phyloP scores from a whole-genome alignment of 441 rosid genomes.

The Croton laevigatus region DNA sequence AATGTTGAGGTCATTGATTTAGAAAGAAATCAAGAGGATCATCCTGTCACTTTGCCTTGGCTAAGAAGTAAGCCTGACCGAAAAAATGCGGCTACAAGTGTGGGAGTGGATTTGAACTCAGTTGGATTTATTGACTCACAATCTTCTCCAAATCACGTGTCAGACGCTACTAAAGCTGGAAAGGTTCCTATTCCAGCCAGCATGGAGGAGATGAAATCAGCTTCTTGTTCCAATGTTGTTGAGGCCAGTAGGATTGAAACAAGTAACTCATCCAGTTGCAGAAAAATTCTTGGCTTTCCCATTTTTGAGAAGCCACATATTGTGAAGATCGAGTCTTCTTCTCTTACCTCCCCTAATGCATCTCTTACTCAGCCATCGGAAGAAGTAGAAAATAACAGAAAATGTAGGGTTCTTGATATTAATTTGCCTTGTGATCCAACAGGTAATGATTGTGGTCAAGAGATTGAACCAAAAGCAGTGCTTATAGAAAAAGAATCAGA shows the following conservation, averaged over 20 bases:
- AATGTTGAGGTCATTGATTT: constrained; percentile 39
- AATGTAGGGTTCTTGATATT: constrained; percentile 54
- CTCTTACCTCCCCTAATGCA: constrained; percentile 36
- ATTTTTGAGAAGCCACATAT: constrained; percentile 38
- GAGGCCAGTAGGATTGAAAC: constrained; percentile 36
- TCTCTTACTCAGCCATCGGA: constrained; percentile 34
- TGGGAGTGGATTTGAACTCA: constrained; percentile 42
- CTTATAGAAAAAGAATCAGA: constrained; percentile 36
- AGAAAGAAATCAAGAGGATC: constrained; percentile 46
- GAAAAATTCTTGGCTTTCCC: constrained; percentile 62
- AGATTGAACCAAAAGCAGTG: constrained; percentile 31
- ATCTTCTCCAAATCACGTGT: constrained; percentile 39
- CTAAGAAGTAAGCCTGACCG: constrained; percentile 41
- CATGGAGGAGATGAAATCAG: constrained; percentile 37
- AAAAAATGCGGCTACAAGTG: constrained; percentile 35
- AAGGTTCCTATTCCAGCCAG: constrained; percentile 27
- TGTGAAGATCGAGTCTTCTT: constrained; percentile 43
- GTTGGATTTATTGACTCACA: constrained; percentile 36
- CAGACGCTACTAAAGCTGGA: constrained; percentile 34
- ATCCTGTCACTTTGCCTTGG: constrained; percentile 56
- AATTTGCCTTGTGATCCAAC: constrained; percentile 73
- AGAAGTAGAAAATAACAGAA: constrained; percentile 40
- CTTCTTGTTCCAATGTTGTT: constrained; percentile 35
- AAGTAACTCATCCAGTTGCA: constrained; percentile 32
- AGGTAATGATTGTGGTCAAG: constrained; percentile 37